phyloP scores from a whole-genome alignment of 768 basidiomycete species.

The Mrakia blollopis region DNA sequence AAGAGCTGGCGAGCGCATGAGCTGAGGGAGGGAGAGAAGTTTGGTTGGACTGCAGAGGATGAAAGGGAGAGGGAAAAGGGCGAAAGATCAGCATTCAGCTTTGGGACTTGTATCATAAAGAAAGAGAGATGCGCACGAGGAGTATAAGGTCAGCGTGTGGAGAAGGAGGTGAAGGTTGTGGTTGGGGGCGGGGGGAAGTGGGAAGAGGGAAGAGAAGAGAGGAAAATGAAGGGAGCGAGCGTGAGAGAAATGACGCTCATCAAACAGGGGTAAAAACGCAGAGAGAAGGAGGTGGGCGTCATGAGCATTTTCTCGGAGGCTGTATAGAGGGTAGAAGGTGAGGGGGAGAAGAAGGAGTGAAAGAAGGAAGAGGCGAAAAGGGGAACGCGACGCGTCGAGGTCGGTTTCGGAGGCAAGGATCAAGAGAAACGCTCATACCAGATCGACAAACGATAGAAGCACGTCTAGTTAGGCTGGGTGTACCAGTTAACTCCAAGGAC shows the following conservation, averaged over 20 bases:
- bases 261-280: too few relatives aligned
- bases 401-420: too few relatives aligned
- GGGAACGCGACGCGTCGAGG: neutral
- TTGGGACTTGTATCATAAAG: neutral
- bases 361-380: neutral
- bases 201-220: neutral
- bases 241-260: neutral
- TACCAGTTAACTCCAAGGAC: slow-evolving; percentile 15
- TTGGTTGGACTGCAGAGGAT: neutral
- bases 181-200: neutral
- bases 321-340: neutral
- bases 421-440: too few relatives aligned
- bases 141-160: neutral
- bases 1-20: slow-evolving; percentile 3
- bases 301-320: too few relatives aligned
- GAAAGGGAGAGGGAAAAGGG: neutral
- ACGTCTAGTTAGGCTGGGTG: neutral
- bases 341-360: neutral
- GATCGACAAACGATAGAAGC: too few relatives aligned
- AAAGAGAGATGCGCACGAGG: neutral
- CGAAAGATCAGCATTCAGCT: too few relatives aligned
- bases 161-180: neutral
- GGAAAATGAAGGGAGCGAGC: neutral
- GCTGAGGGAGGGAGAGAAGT: neutral
- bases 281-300: too few relatives aligned